Evolutionary conservation across 306 rosid genomes (phyloP).

Genomic region (Ceratonia siliqua): DNA sequence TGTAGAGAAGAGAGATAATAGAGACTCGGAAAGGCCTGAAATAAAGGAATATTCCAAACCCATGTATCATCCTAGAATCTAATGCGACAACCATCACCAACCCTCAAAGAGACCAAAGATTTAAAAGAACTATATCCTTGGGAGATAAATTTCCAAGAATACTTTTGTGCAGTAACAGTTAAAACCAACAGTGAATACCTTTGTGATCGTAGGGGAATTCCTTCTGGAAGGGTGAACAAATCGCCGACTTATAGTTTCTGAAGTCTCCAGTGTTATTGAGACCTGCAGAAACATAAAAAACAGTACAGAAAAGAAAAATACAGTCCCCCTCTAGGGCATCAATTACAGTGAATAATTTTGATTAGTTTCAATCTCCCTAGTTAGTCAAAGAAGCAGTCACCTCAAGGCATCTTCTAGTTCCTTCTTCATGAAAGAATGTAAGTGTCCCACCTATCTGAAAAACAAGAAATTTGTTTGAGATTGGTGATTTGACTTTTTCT

Average conservation of each 20-base stretch:
- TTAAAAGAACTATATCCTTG: no score
- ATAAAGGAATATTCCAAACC: no score
- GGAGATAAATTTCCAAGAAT: no score
- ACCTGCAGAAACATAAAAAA: slow-evolving; percentile 46
- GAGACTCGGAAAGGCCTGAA: no score
- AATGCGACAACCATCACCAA: no score
- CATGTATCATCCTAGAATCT: no score
- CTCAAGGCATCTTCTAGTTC: slow-evolving; percentile 97
- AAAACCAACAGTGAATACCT: slow-evolving; percentile 51
- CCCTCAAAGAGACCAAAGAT: no score
- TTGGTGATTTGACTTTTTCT: not conserved
- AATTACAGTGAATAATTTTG: slow-evolving; percentile 12
- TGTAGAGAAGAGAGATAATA: no score
- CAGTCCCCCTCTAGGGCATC: slow-evolving; percentile 30
- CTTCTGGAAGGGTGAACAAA: slow-evolving; percentile 89
- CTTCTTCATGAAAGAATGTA: slow-evolving; percentile 86
- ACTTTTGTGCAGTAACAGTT: slow-evolving; percentile 19
- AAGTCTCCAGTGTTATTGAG: slow-evolving; percentile 85
- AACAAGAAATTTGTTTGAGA: slow-evolving; percentile 19
- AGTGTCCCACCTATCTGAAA: slow-evolving; percentile 96
- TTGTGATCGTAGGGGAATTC: slow-evolving; percentile 91
- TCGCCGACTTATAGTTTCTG: slow-evolving; percentile 80
- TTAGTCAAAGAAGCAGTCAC: slow-evolving; percentile 47
- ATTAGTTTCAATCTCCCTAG: slow-evolving; percentile 26
- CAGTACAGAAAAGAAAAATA: not conserved